Conservation (phyloP, 2,329 filamentous ascomycete genomes). For the Ustulina deusta region DNA sequence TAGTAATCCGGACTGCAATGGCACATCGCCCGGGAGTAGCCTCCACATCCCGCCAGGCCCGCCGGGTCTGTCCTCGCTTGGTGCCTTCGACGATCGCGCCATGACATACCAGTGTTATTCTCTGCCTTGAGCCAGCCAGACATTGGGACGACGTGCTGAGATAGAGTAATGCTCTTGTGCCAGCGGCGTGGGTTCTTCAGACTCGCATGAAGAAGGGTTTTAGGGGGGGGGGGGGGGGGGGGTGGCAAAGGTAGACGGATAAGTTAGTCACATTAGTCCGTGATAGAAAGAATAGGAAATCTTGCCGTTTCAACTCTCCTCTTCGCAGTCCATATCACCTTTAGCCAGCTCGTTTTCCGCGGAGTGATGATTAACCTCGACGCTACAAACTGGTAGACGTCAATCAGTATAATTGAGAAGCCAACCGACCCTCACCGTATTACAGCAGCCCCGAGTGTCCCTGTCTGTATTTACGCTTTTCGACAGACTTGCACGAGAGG, state of each 20-base stretch:
- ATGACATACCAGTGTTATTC: conserved; percentile 42
- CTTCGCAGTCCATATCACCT: not conserved
- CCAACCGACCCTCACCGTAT: too few relatives aligned
- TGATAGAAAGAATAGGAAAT: not conserved
- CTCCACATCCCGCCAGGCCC: conserved; percentile 40
- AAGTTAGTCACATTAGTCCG: not conserved
- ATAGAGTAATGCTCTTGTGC: not conserved
- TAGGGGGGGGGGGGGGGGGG: too few relatives aligned
- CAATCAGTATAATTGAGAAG: too few relatives aligned
- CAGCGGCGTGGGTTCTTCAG: not conserved
- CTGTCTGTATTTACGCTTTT: too few relatives aligned
- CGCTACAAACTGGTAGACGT: too few relatives aligned
- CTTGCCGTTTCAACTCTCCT: not conserved
- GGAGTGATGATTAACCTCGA: too few relatives aligned
- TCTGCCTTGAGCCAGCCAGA: not conserved
- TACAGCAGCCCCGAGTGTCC: too few relatives aligned
- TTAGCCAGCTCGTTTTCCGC: not conserved
- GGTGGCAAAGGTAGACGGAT: not conserved
- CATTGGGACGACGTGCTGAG: not conserved
- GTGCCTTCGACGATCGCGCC: conserved; percentile 42
- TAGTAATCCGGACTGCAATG: conserved; percentile 41
- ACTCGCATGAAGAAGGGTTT: not conserved
- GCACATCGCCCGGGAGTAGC: conserved; percentile 33
- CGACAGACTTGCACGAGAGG: too few relatives aligned
- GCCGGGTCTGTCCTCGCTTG: conserved; percentile 34